Conservation (phyloP, 2,329 filamentous ascomycete species). For the Cladosporium colombiae region DNA sequence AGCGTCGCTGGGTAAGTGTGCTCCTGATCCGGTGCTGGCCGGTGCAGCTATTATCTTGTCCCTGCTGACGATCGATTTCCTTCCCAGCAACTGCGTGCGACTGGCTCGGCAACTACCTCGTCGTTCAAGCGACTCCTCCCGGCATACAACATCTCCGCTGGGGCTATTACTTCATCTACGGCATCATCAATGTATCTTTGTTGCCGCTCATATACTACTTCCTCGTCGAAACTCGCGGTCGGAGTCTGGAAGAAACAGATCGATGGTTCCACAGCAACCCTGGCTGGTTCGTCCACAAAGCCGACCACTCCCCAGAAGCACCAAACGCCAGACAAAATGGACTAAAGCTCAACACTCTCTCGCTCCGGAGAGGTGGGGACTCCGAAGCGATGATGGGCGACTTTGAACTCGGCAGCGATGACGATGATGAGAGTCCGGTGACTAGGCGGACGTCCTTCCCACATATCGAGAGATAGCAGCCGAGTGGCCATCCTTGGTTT, state of each 20-base stretch:
- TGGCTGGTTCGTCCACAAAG: conserved; percentile 27
- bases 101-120: conserved; percentile 54
- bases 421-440: conserved; percentile 20
- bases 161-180: conserved; percentile 34
- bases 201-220: conserved; percentile 60
- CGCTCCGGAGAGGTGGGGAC: conserved; percentile 19
- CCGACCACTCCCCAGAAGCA: conserved; percentile 19
- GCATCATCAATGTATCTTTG: conserved; percentile 39
- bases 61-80: background rate
- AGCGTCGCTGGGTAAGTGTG: conserved; percentile 41
- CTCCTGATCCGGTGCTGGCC: background rate
- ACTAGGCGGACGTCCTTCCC: conserved; percentile 21
- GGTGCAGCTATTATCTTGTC: background rate
- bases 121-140: conserved; percentile 33
- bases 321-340: background rate
- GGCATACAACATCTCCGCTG: conserved; percentile 31
- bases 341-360: conserved; percentile 14
- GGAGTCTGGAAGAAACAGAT: conserved; percentile 29
- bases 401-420: conserved; percentile 23
- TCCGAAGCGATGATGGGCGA: conserved; percentile 27
- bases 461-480: conserved; percentile 1
- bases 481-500: background rate
- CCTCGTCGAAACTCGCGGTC: conserved; percentile 45
- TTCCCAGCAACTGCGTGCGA: conserved; percentile 53
- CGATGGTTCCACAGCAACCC: conserved; percentile 26